Conservation (phyloP, 139 green algal species). For the Protoeuglena noctilucae region DNA sequence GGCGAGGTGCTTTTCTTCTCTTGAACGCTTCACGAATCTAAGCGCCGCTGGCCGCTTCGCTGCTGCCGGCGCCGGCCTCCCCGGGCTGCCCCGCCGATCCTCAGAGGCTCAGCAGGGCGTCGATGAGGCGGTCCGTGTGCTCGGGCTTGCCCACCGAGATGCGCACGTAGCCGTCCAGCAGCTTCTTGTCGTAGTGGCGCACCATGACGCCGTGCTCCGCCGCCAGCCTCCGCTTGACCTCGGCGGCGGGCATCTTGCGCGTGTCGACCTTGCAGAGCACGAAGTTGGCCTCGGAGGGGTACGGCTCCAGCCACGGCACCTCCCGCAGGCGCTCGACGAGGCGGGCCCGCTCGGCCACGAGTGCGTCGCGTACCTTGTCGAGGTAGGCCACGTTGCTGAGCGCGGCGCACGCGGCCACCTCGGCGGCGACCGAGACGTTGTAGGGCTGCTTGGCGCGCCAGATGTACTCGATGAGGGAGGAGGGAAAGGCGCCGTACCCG, state of each 20-base stretch:
- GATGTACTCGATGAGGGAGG: conserved; percentile 60
- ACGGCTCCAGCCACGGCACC: conserved; percentile 76
- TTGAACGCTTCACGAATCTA: no score
- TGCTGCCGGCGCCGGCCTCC: no score
- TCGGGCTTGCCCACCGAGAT: conserved; percentile 86
- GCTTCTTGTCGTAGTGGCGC: conserved; percentile 81
- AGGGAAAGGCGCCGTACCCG: conserved; percentile 30
- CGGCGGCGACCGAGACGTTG: conserved; percentile 89
- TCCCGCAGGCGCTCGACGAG: conserved; percentile 41
- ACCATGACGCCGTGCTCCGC: conserved; percentile 54
- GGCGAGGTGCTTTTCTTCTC: no score
- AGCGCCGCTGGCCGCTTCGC: no score
- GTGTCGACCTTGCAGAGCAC: conserved; percentile 69
- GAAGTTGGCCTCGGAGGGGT: conserved; percentile 87
- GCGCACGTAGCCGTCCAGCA: conserved; percentile 77
- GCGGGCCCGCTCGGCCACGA: conserved; percentile 65
- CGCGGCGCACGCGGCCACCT: conserved; percentile 39
- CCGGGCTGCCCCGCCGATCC: no score
- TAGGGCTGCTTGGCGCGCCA: conserved; percentile 98
- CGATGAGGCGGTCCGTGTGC: conserved; percentile 76
- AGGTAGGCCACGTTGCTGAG: conserved; percentile 37
- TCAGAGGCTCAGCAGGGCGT: conserved; percentile 30
- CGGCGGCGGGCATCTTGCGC: conserved; percentile 25
- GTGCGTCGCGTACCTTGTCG: conserved; percentile 34
- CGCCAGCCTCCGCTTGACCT: conserved; percentile 35